A percentile compares a stretch with the other conserved stretches of the same genome.
These are phyloP conservation scores for Phytophthora boehmeriae DNA, from an alignment of 352 stramenopile species.

Conservation along the genomic window DNA sequence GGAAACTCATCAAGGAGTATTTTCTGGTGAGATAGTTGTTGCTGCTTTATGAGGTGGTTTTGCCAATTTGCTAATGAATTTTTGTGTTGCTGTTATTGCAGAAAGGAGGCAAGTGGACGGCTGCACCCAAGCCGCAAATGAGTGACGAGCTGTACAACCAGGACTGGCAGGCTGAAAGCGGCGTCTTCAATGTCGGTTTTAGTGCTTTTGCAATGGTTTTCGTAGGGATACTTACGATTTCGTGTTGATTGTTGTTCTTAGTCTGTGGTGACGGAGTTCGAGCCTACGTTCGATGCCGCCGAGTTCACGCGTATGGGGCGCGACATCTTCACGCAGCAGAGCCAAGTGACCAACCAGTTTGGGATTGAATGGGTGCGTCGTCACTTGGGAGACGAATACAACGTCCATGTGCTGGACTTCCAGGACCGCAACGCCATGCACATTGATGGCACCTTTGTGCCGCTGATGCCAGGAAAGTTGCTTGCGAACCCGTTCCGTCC, in stretches of 20 bases:
- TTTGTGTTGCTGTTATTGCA: slow-evolving; percentile 19
- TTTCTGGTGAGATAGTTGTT: slow-evolving; percentile 65
- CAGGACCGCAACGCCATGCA: slow-evolving; percentile 93
- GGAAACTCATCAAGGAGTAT: slow-evolving; percentile 91
- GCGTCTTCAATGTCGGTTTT: slow-evolving; percentile 72
- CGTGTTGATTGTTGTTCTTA: slow-evolving; percentile 12
- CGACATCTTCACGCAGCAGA: slow-evolving; percentile 92
- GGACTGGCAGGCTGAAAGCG: slow-evolving; percentile 79
- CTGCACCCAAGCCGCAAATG: slow-evolving; percentile 90
- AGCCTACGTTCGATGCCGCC: slow-evolving; percentile 88
- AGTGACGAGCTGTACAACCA: slow-evolving; percentile 91
- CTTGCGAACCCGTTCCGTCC: slow-evolving; percentile 87
- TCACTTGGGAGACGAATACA: slow-evolving; percentile 87
- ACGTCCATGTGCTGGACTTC: slow-evolving; percentile 89
- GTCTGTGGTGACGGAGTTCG: slow-evolving; percentile 90
- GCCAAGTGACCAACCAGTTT: slow-evolving; percentile 91
- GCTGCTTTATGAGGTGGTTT: slow-evolving; percentile 22
- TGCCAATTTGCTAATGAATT: background rate
- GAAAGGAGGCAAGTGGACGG: slow-evolving; percentile 88
- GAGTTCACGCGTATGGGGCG: slow-evolving; percentile 91
- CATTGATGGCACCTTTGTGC: slow-evolving; percentile 91
- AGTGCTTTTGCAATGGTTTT: slow-evolving; percentile 2
- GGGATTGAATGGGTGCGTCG: slow-evolving; percentile 91
- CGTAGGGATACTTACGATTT: background rate
- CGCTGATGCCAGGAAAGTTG: slow-evolving; percentile 85